phyloP scores from a whole-genome alignment of 768 basidiomycete genomes.

The Boletales sp. region DNA sequence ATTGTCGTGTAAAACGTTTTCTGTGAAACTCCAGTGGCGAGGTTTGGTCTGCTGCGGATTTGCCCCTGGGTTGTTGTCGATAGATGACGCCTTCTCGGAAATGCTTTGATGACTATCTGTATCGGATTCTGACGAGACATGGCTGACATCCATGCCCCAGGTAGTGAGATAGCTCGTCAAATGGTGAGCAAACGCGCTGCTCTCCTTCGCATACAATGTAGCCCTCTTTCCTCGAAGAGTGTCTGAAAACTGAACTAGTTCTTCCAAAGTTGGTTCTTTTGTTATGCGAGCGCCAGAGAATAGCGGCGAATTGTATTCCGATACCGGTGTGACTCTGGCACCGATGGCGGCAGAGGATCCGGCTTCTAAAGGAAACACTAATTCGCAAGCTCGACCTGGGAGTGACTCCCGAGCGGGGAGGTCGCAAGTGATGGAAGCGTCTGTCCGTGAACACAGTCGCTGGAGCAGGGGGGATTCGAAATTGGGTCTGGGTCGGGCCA shows the following conservation, averaged over 20 bases:
- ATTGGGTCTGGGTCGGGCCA: constrained; percentile 32
- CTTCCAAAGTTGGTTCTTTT: constrained; percentile 75
- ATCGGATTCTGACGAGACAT: constrained; percentile 61
- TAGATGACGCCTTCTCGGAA: constrained; percentile 13
- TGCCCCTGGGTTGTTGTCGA: constrained; percentile 4
- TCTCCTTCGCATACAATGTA: constrained; percentile 79
- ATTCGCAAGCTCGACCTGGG: constrained; percentile 58
- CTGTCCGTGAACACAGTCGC: constrained; percentile 57
- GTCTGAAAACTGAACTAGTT: constrained; percentile 77
- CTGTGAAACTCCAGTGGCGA: constrained; percentile 21
- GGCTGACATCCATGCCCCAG: constrained; percentile 94
- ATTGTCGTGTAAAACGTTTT: constrained; percentile 20
- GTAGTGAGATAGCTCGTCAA: constrained; percentile 89
- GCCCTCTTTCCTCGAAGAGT: constrained; percentile 81
- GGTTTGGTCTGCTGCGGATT: constrained; percentile 11
- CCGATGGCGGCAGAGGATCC: constrained; percentile 47
- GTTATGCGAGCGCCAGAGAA: constrained; percentile 49
- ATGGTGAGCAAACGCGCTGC: constrained; percentile 87
- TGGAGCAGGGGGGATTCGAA: constrained; percentile 55
- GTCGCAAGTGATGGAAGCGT: constrained; percentile 40
- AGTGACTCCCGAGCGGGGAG: constrained; percentile 39
- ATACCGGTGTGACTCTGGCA: constrained; percentile 36
- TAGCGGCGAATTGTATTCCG: constrained; percentile 47
- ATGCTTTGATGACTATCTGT: constrained; percentile 35
- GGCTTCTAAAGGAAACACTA: constrained; percentile 61